Evolutionary conservation across 768 basidiomycete species (phyloP).

Genomic region (Collybiopsis luxurians): DNA sequence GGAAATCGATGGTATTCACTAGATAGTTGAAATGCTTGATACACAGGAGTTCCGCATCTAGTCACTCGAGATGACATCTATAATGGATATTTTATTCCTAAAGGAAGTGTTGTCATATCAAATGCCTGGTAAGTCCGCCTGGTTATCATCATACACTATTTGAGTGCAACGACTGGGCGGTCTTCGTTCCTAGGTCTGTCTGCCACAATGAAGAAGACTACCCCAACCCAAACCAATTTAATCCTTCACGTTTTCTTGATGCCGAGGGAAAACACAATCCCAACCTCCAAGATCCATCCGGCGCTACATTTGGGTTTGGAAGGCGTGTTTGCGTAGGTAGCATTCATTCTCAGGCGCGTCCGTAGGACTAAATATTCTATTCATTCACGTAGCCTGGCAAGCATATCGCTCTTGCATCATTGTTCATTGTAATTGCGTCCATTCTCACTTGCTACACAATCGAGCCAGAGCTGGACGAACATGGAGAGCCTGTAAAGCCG

Average conservation of each 20-base stretch:
- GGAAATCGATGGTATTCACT: too few relatives aligned
- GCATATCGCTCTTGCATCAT: slow-evolving; percentile 7
- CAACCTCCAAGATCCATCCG: background rate
- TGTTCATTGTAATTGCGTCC: slow-evolving; percentile 10
- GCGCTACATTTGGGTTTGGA: background rate
- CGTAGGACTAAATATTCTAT: too few relatives aligned
- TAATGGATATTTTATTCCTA: too few relatives aligned
- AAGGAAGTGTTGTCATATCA: too few relatives aligned
- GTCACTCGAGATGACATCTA: too few relatives aligned
- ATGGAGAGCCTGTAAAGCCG: background rate
- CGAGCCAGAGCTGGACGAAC: slow-evolving; percentile 1
- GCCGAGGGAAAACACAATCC: background rate
- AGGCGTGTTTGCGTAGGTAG: background rate
- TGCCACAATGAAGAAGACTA: slow-evolving; percentile 1
- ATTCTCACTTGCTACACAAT: slow-evolving; percentile 9
- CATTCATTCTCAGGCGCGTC: too few relatives aligned
- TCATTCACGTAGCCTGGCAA: slow-evolving; percentile 5
- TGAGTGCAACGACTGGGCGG: too few relatives aligned
- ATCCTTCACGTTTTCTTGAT: background rate
- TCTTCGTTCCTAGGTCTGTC: background rate
- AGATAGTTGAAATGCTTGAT: too few relatives aligned
- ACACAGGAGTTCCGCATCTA: too few relatives aligned
- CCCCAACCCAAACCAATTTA: background rate
- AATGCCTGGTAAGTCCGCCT: too few relatives aligned
- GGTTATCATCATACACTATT: too few relatives aligned